Conservation (phyloP, 441 rosid species). For the Arabidopsis lyrata region DNA sequence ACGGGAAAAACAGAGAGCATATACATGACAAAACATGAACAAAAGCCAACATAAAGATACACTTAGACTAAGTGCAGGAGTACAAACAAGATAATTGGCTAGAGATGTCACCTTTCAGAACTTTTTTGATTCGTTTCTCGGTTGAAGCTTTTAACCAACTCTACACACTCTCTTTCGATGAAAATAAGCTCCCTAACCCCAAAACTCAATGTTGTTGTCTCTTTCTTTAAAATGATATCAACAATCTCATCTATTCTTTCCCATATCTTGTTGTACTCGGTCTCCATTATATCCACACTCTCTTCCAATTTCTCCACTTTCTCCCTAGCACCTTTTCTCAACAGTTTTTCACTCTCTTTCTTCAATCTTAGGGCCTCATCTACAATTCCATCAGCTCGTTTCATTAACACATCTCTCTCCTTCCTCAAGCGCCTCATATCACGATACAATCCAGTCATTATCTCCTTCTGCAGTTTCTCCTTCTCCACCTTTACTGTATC, state of each 20-base stretch:
- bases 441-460: conserved; percentile 63
- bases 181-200: conserved; percentile 84
- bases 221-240: conserved; percentile 64
- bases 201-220: conserved; percentile 68
- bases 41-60: conserved; percentile 17
- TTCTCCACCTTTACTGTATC: conserved; percentile 65
- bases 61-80: conserved; percentile 7
- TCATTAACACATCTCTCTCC: conserved; percentile 58
- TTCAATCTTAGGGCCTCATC: conserved; percentile 53
- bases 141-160: conserved; percentile 67
- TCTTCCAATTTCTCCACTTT: conserved; percentile 53
- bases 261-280: conserved; percentile 68
- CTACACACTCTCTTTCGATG: conserved; percentile 85
- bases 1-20: conserved; percentile 28
- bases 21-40: conserved; percentile 9
- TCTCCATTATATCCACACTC: conserved; percentile 57
- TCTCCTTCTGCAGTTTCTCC: conserved; percentile 65
- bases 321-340: conserved; percentile 44
- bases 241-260: conserved; percentile 74
- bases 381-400: conserved; percentile 58
- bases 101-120: conserved; percentile 56
- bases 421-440: conserved; percentile 56
- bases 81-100: conserved; percentile 20
- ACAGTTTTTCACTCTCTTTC: conserved; percentile 51
- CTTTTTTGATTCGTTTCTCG: conserved; percentile 59